phyloP scores from a whole-genome alignment of 257 asterid species.

The Solanum medicagineum region DNA sequence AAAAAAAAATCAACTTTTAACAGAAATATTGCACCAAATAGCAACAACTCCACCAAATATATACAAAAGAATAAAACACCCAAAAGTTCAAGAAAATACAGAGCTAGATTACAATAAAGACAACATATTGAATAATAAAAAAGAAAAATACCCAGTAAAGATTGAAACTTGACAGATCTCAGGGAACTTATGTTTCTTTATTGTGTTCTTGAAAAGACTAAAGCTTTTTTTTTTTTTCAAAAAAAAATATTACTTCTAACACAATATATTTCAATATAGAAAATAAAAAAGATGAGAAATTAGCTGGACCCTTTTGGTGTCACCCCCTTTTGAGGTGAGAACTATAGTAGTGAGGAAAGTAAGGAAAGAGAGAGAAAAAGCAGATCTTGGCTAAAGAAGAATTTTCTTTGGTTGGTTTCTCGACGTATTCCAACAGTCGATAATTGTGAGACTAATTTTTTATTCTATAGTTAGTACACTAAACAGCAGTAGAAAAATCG shows the following conservation, averaged over 20 bases:
- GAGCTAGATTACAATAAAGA: background rate
- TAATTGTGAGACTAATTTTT: too few relatives aligned
- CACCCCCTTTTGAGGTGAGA: background rate
- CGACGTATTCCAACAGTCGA: too few relatives aligned
- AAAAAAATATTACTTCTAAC: too few relatives aligned
- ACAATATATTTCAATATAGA: background rate
- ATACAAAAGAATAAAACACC: background rate
- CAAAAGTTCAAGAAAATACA: background rate
- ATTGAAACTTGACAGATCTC: background rate
- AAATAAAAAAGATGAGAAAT: background rate
- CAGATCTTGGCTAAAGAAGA: background rate
- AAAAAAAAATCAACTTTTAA: too few relatives aligned
- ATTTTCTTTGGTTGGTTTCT: background rate
- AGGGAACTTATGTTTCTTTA: background rate
- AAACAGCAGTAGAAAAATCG: too few relatives aligned
- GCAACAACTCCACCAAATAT: too few relatives aligned
- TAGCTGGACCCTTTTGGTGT: background rate
- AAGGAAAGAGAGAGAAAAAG: constrained; percentile 4
- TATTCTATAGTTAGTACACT: rapidly evolving
- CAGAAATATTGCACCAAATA: too few relatives aligned
- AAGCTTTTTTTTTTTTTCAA: background rate
- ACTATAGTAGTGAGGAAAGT: background rate
- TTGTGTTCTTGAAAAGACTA: background rate
- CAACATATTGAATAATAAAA: background rate
- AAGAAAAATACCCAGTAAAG: background rate